Evolutionary conservation across 2,329 filamentous ascomycete genomes (phyloP).

Genomic region (Claviceps sp.): DNA sequence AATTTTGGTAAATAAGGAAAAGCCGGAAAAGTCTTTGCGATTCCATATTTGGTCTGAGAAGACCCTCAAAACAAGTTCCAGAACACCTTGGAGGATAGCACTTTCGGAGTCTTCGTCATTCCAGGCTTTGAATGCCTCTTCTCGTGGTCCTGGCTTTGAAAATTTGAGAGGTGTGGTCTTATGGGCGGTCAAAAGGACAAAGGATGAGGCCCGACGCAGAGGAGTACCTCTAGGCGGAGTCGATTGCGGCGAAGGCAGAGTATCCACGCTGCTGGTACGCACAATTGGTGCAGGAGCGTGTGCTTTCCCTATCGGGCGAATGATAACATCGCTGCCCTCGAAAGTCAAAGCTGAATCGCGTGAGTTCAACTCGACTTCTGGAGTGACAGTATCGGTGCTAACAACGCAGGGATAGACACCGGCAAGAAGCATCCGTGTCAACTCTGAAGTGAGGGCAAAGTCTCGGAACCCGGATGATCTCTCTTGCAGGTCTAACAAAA

Average conservation of each 20-base stretch:
- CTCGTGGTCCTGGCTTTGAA: constrained; percentile 17
- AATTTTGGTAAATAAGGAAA: constrained; percentile 73
- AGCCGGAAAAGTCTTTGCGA: constrained; percentile 81
- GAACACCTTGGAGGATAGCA: constrained; percentile 58
- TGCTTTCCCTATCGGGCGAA: constrained; percentile 51
- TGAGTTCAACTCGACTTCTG: constrained; percentile 78
- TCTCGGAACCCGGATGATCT: constrained; percentile 69
- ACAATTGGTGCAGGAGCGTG: constrained; percentile 57
- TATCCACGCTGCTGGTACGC: constrained; percentile 48
- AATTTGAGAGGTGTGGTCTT: constrained; percentile 43
- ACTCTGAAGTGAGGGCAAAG: constrained; percentile 67
- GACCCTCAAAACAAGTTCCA: constrained; percentile 65
- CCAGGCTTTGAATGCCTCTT: constrained; percentile 7
- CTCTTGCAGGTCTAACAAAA: constrained; percentile 65
- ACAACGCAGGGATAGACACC: constrained; percentile 82
- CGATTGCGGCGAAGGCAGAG: constrained; percentile 34
- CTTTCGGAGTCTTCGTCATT: constrained; percentile 43
- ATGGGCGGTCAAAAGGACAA: constrained; percentile 71
- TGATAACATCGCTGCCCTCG: constrained; percentile 72
- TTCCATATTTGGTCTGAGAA: constrained; percentile 77
- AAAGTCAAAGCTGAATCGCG: constrained; percentile 70
- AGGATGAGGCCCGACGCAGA: constrained; percentile 73
- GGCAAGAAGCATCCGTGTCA: constrained; percentile 64
- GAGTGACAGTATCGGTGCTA: constrained; percentile 67
- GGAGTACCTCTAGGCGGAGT: constrained; percentile 42